These are phyloP conservation scores for Escallonia rubra DNA, from an alignment of 129 eudicot species.

Conservation along the genomic window DNA sequence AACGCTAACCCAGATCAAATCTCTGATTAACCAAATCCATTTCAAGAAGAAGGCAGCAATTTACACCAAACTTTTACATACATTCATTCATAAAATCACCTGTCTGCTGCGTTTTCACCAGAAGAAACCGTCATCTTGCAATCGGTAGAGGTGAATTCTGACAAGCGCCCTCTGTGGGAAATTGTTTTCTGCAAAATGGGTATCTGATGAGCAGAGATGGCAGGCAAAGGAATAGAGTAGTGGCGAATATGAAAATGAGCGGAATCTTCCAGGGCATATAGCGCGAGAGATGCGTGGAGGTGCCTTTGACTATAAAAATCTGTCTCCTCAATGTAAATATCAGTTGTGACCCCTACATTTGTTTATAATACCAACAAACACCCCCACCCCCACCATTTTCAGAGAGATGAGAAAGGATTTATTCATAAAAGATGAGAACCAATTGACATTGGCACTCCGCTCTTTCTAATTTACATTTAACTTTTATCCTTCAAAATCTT, in stretches of 20 bases:
- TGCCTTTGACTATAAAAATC: background rate
- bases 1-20: background rate
- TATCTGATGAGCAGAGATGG: background rate
- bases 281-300: conserved; percentile 2
- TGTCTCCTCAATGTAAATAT: too few relatives aligned
- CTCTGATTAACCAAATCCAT: background rate
- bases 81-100: conserved; percentile 5
- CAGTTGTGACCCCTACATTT: too few relatives aligned
- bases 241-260: background rate
- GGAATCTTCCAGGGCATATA: background rate
- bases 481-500: too few relatives aligned
- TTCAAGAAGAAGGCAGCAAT: background rate
- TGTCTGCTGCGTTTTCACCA: conserved; percentile 9
- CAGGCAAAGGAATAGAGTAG: background rate
- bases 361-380: too few relatives aligned
- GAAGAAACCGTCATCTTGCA: conserved; percentile 16
- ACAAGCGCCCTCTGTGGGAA: background rate
- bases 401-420: too few relatives aligned
- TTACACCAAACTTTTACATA: too few relatives aligned
- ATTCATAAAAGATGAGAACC: too few relatives aligned
- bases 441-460: too few relatives aligned
- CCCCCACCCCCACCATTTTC: too few relatives aligned
- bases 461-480: too few relatives aligned
- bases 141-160: background rate
- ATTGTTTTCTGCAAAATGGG: background rate